Conservation (phyloP, 352 stramenopile species). For the Globisporangium nodosum region DNA sequence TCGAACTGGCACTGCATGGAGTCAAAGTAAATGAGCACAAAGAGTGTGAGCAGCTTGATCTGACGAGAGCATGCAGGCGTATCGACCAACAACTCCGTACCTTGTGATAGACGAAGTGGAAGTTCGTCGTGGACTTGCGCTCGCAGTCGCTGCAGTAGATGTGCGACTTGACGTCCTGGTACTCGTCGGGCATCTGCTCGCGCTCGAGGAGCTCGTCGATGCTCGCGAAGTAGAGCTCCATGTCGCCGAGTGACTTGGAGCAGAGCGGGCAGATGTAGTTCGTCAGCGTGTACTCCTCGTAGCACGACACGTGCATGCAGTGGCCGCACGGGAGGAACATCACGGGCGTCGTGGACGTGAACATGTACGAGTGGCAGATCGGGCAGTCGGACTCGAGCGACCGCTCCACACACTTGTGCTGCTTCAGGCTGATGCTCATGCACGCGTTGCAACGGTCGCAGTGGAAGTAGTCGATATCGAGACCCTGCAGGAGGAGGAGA, state of each 20-base stretch:
- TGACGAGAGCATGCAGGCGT: no score
- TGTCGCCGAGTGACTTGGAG: slow-evolving; percentile 93
- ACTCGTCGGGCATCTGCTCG: slow-evolving; percentile 77
- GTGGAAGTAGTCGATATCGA: slow-evolving; percentile 97
- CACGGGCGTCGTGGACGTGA: slow-evolving; percentile 93
- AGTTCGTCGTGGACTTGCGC: slow-evolving; percentile 75
- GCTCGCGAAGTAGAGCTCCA: slow-evolving; percentile 86
- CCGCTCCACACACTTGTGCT: slow-evolving; percentile 93
- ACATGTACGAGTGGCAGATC: slow-evolving; percentile 95
- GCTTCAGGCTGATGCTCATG: slow-evolving; percentile 89
- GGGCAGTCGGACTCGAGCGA: slow-evolving; percentile 94
- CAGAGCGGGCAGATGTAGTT: slow-evolving; percentile 95
- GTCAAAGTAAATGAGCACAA: not conserved
- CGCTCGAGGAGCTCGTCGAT: slow-evolving; percentile 80
- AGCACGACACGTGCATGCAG: slow-evolving; percentile 96
- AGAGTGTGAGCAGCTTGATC: not conserved
- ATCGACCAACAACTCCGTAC: slow-evolving; percentile 13
- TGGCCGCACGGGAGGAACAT: slow-evolving; percentile 94
- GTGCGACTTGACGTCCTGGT: slow-evolving; percentile 61
- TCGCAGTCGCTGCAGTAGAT: slow-evolving; percentile 88
- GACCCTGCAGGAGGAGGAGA: slow-evolving; percentile 29
- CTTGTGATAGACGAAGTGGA: slow-evolving; percentile 88
- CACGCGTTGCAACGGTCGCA: slow-evolving; percentile 98
- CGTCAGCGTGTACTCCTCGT: slow-evolving; percentile 91
- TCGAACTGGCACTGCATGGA: slow-evolving; percentile 57